Evolutionary conservation across 805 yeast genomes (phyloP).

Genomic region (Yamadazyma laniorum): DNA sequence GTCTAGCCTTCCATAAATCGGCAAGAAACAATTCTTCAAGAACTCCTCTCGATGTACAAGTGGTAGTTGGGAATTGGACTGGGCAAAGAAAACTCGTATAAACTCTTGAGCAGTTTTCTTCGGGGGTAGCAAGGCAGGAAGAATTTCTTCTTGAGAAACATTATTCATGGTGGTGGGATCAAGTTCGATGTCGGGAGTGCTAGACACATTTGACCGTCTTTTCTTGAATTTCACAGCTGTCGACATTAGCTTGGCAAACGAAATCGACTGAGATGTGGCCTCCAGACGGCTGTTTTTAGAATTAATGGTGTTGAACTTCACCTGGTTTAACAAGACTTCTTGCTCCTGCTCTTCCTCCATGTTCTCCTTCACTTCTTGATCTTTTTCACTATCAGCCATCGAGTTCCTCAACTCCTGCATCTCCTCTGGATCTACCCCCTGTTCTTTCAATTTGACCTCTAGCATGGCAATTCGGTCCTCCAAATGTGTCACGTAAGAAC

Average conservation of each 20-base stretch:
- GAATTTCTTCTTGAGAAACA: slow-evolving; percentile 8
- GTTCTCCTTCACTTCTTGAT: background rate
- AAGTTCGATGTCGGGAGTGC: slow-evolving; percentile 11
- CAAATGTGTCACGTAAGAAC: slow-evolving; percentile 71
- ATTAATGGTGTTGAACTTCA: slow-evolving; percentile 13
- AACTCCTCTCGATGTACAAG: slow-evolving; percentile 80
- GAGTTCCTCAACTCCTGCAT: background rate
- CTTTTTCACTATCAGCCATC: background rate
- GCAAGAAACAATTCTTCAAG: slow-evolving; percentile 63
- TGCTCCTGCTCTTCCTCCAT: slow-evolving; percentile 8
- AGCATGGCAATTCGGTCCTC: slow-evolving; percentile 64
- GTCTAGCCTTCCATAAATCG: slow-evolving; percentile 73
- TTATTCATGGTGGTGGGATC: slow-evolving; percentile 6
- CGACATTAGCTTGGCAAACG: slow-evolving; percentile 73
- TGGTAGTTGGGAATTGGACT: slow-evolving; percentile 81
- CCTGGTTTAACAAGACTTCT: slow-evolving; percentile 9
- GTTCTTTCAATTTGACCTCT: slow-evolving; percentile 46
- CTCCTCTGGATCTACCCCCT: slow-evolving; percentile 37
- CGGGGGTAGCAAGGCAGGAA: slow-evolving; percentile 60
- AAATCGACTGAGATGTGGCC: slow-evolving; percentile 32
- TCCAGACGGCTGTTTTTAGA: slow-evolving; percentile 3
- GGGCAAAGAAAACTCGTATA: slow-evolving; percentile 66
- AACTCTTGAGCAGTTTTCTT: slow-evolving; percentile 68
- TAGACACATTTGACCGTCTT: slow-evolving; percentile 12
- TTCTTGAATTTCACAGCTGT: slow-evolving; percentile 66